Evolutionary conservation across 2,329 filamentous ascomycete genomes (phyloP).

Genomic region (Sporothrix euskadiensis): DNA sequence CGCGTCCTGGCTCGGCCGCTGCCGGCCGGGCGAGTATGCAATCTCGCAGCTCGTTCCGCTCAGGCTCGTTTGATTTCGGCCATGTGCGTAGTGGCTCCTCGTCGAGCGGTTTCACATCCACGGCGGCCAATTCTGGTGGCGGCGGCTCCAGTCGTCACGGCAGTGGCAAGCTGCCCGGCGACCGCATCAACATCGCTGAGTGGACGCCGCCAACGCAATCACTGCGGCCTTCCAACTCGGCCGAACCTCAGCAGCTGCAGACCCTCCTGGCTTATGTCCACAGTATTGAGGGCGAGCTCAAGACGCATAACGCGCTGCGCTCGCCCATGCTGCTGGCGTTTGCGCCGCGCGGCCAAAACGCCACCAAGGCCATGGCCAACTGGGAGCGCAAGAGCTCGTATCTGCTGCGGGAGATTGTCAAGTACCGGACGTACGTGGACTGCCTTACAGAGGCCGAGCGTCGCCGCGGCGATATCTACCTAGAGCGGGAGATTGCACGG

Average conservation of each 20-base stretch:
- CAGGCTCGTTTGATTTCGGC: slow-evolving; percentile 64
- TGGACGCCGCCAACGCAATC: slow-evolving; percentile 90
- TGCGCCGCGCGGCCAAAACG: slow-evolving; percentile 78
- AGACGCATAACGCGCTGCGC: slow-evolving; percentile 84
- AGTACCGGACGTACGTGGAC: slow-evolving; percentile 94
- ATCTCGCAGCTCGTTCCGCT: slow-evolving; percentile 49
- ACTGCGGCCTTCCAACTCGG: slow-evolving; percentile 77
- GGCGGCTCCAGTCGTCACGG: slow-evolving; percentile 3
- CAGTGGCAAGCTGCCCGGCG: slow-evolving; percentile 69
- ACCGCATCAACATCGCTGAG: slow-evolving; percentile 79
- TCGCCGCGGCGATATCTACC: slow-evolving; percentile 70
- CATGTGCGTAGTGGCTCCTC: slow-evolving; percentile 51
- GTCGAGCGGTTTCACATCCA: slow-evolving; percentile 44
- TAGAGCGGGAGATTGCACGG: slow-evolving; percentile 55
- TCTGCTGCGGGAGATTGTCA: slow-evolving; percentile 88
- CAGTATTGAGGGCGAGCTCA: slow-evolving; percentile 80
- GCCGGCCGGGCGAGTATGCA: slow-evolving; percentile 30
- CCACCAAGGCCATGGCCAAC: slow-evolving; percentile 83
- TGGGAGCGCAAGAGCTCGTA: slow-evolving; percentile 97
- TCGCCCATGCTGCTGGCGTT: slow-evolving; percentile 87
- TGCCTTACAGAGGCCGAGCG: slow-evolving; percentile 69
- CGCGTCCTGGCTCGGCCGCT: slow-evolving; percentile 55
- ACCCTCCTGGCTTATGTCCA: slow-evolving; percentile 77
- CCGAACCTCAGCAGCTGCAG: slow-evolving; percentile 78
- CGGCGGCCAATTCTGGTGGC: background rate